A percentile compares a stretch with the other conserved stretches of the same genome.
phyloP scores from a whole-genome alignment of 2,329 filamentous ascomycete genomes.

The Aureobasidium zeae region DNA sequence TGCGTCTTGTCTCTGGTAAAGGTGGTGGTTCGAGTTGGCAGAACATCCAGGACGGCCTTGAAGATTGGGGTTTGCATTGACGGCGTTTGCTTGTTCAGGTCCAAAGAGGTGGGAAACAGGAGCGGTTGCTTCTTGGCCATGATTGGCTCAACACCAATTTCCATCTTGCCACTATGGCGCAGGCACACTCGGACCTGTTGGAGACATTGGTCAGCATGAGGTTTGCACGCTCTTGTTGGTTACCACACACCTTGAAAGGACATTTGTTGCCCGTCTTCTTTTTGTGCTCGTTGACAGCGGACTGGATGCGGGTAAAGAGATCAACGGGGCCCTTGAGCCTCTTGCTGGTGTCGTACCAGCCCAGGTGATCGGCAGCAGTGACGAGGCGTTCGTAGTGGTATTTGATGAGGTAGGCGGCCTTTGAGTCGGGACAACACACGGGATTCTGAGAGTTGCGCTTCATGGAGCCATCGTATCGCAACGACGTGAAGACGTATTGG shows the following conservation, averaged over 20 bases:
- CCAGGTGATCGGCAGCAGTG: conserved; percentile 44
- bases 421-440: conserved; percentile 39
- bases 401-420: conserved; percentile 69
- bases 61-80: conserved; percentile 24
- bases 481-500: conserved; percentile 52
- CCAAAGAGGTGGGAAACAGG: conserved; percentile 50
- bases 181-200: conserved; percentile 49
- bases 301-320: conserved; percentile 26
- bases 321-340: conserved; percentile 27
- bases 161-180: conserved; percentile 31
- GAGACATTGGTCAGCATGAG: conserved; percentile 2
- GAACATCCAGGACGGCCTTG: conserved; percentile 43
- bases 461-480: conserved; percentile 56
- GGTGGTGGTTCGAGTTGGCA: conserved; percentile 44
- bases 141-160: conserved; percentile 32
- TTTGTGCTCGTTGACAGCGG: conserved; percentile 26
- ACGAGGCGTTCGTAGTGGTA: conserved; percentile 70
- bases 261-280: conserved; percentile 23
- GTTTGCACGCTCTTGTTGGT: too few species aligned
- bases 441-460: conserved; percentile 29
- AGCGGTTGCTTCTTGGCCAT: conserved; percentile 37
- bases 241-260: conserved; percentile 17
- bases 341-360: conserved; percentile 34
- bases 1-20: conserved; percentile 86
- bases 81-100: conserved; percentile 28